Percentiles rank a stretch among this genome's conserved stretches.
These are phyloP conservation scores for Candida caryicola DNA, from an alignment of 805 yeast species.

Conservation along the genomic window DNA sequence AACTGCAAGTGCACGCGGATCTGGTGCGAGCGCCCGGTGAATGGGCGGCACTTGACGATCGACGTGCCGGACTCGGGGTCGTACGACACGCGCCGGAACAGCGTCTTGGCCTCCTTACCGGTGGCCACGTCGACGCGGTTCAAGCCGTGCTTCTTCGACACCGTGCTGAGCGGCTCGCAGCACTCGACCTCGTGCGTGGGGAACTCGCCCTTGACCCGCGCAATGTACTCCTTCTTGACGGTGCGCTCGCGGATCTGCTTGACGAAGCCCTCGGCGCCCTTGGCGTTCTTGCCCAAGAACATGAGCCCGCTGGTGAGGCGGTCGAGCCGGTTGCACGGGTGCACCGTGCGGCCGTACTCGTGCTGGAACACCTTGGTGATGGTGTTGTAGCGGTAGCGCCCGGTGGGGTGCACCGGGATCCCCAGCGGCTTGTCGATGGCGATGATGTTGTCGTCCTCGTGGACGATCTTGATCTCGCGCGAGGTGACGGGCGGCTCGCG, in stretches of 20 bases:
- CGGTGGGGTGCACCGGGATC: conserved; percentile 94
- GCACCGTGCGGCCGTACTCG: conserved; percentile 65
- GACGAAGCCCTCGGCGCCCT: conserved; percentile 73
- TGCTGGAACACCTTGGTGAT: conserved; percentile 74
- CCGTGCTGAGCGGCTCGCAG: conserved; percentile 65
- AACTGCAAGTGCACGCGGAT: conserved; percentile 89
- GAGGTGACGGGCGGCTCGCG: conserved; percentile 86
- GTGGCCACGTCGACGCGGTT: conserved; percentile 47
- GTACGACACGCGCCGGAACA: conserved; percentile 63
- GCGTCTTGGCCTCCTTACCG: conserved; percentile 75
- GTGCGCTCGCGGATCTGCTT: conserved; percentile 69
- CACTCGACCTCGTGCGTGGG: conserved; percentile 46
- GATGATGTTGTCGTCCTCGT: conserved; percentile 70
- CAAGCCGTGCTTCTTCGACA: conserved; percentile 71
- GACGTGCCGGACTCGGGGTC: conserved; percentile 56
- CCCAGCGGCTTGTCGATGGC: conserved; percentile 95
- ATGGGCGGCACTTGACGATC: conserved; percentile 79
- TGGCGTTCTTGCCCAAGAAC: conserved; percentile 82
- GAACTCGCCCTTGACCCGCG: conserved; percentile 84
- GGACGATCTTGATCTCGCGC: conserved; percentile 58
- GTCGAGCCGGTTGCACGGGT: conserved; percentile 83
- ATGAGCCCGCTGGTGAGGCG: conserved; percentile 88
- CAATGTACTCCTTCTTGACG: conserved; percentile 79
- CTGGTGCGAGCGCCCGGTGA: conserved; percentile 94
- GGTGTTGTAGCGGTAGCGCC: conserved; percentile 72